These are phyloP conservation scores for Kluyveromyces marxianus DNA, from an alignment of 1,139 yeast genomes.

Conservation along the genomic window DNA sequence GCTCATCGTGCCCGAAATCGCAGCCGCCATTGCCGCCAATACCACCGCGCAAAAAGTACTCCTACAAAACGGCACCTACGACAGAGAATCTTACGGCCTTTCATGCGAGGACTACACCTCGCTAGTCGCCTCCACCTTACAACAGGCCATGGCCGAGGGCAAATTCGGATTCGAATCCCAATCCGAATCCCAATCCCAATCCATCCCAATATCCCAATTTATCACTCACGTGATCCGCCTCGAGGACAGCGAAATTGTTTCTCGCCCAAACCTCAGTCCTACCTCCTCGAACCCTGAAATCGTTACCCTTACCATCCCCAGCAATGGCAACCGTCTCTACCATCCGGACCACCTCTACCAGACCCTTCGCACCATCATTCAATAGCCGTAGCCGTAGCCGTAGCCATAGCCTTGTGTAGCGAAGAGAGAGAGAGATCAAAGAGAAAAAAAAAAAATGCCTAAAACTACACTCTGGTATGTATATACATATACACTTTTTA, in stretches of 20 bases:
- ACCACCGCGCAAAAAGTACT: slow-evolving; percentile 41
- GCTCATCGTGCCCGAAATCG: slow-evolving; percentile 65
- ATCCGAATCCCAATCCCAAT: neutral
- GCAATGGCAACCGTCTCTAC: neutral
- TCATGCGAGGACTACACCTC: slow-evolving; percentile 51
- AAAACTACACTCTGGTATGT: no score
- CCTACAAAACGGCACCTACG: slow-evolving; percentile 62
- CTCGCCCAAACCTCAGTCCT: neutral
- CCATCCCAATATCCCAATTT: no score
- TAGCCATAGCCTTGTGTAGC: no score
- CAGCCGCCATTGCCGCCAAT: slow-evolving; percentile 39
- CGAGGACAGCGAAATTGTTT: neutral
- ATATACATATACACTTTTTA: neutral
- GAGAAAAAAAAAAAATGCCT: no score
- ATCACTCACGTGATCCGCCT: neutral
- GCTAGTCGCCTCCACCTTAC: slow-evolving; percentile 32
- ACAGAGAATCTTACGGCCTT: slow-evolving; percentile 71
- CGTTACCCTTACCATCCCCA: neutral
- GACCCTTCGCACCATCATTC: no score
- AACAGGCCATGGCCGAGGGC: neutral
- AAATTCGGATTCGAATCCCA: slow-evolving; percentile 13
- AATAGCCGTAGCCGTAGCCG: no score
- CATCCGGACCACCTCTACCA: neutral
- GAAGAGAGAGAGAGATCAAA: no score
- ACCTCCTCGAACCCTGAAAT: neutral